Evolutionary conservation across 805 yeast genomes (phyloP).

Genomic region (Yarrowia osloensis): DNA sequence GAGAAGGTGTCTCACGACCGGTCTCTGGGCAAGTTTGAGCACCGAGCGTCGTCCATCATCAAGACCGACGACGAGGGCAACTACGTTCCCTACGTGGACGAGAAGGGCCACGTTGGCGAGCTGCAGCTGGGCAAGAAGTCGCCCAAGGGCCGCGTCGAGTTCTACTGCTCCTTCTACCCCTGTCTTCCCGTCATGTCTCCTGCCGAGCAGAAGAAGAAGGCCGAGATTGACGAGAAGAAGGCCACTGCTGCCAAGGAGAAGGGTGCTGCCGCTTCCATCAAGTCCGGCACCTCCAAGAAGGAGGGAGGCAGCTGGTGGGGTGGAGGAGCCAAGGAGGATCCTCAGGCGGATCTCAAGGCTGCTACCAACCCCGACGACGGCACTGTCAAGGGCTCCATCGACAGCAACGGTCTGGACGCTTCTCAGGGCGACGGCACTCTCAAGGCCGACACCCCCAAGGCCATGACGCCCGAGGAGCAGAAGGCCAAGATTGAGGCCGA

Average conservation of each 20-base stretch:
- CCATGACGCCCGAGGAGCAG: conserved; percentile 38
- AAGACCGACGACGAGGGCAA: conserved; percentile 61
- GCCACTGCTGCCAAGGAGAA: conserved; percentile 41
- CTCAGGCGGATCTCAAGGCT: conserved; percentile 32
- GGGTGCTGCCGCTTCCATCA: conserved; percentile 29
- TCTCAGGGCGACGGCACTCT: conserved; percentile 2
- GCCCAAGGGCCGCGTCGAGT: conserved; percentile 78
- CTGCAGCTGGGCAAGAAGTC: conserved; percentile 71
- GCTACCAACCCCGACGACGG: conserved; percentile 2
- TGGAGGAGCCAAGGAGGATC: conserved; percentile 30
- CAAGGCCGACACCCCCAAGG: background rate
- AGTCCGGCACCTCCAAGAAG: conserved; percentile 30
- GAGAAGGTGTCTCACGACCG: conserved; percentile 79
- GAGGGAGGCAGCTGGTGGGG: conserved; percentile 27
- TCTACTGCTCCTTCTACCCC: conserved; percentile 82
- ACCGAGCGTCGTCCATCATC: conserved; percentile 67
- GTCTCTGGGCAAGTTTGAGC: conserved; percentile 78
- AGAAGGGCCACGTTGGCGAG: conserved; percentile 54
- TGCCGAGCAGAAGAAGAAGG: conserved; percentile 55
- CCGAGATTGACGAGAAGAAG: conserved; percentile 42
- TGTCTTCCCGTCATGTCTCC: conserved; percentile 74
- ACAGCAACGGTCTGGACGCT: background rate
- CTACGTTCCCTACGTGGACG: conserved; percentile 42
- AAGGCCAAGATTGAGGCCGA: conserved; percentile 40
- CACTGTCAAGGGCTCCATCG: background rate